Percentiles rank a stretch among this genome's conserved stretches.
phyloP scores from a whole-genome alignment of 208 protist genomes.

The Leptomonas pyrrhocoris region DNA sequence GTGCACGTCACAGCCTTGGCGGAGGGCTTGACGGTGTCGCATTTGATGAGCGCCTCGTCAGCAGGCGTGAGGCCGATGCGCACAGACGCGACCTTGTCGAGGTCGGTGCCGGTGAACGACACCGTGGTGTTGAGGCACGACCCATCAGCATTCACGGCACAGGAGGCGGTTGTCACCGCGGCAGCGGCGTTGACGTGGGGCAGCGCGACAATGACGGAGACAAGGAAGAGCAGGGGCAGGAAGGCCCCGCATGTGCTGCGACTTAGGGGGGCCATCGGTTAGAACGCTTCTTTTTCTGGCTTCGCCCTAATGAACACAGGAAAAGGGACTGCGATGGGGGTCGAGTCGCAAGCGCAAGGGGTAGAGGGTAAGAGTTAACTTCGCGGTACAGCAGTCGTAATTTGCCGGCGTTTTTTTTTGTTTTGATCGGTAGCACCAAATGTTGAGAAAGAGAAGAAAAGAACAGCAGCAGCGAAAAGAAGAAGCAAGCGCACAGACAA shows the following conservation, averaged over 20 bases:
- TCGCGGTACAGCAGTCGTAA: too few relatives aligned
- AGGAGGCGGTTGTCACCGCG: constrained; percentile 9
- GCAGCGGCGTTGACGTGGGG: background rate
- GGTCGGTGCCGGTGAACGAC: constrained; percentile 14
- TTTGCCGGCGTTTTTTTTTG: too few relatives aligned
- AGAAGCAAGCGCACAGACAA: background rate
- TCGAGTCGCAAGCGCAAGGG: too few relatives aligned
- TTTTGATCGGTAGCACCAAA: too few relatives aligned
- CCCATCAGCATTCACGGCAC: background rate
- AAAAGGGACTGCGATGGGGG: too few relatives aligned
- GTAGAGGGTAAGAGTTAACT: too few relatives aligned
- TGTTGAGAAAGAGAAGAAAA: background rate
- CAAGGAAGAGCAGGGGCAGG: too few relatives aligned
- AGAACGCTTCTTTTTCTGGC: too few relatives aligned
- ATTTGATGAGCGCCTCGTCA: constrained; percentile 4
- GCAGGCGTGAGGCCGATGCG: constrained; percentile 12
- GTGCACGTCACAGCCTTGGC: constrained; percentile 19
- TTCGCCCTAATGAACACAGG: too few relatives aligned
- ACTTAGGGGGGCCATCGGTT: too few relatives aligned
- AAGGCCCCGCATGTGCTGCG: too few relatives aligned
- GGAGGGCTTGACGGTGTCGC: background rate
- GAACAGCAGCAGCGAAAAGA: background rate
- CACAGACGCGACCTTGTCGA: constrained; percentile 11
- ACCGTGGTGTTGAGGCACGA: constrained; percentile 15
- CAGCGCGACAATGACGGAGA: background rate